Base-by-base conservation (phyloP, 2,329 filamentous ascomycete genomes). In the Fusarium sarcochroum region DNA sequence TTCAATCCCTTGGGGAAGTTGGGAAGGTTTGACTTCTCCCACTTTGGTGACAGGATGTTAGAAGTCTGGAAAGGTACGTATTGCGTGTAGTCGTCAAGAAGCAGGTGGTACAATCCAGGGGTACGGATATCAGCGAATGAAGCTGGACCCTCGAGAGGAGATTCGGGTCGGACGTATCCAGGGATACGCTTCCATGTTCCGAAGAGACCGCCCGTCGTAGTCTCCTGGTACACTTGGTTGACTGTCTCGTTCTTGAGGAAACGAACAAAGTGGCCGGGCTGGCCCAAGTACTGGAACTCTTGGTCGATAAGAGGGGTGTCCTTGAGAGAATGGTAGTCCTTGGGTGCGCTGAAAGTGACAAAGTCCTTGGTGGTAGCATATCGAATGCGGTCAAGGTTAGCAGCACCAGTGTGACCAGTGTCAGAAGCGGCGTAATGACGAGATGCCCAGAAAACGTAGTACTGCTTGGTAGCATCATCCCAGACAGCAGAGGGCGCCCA, bases 351-450 rank as follows among this genome's bases (percentile, higher is more conserved):
- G 69, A 87, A 87, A 2, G 79, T 82, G 42, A 77, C 73, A 62
- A 87, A 87, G 71, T 87, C 84, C 17, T 71, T 78, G 1, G 85
- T 87, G 15, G 83, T 81, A 4, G 85, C 81, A 65, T 84, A 85
- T 25, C 85, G 82, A 53, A 86, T 85, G 8, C 76, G 72, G 51
- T 80, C 80, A 1, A 80, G 73, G 9, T 69, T 77, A 0, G 83
- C 78, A 0, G 69, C 66, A 4, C 84, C 84, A 1, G 79, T 82
- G 63, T 87, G 85, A 0, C 73, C 64, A 1, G 80, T 70, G 58
- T 87, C 85, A 17, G 76, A 77, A 4, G 77, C 53, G 2, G 73
- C 69, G 70, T 86, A 87, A 40, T 81, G 75, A 15, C 81, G 78
- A 8, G 80, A 80, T 0, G 84, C 77, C 84, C 84, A 86, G 73